phyloP scores from a whole-genome alignment of 768 basidiomycete species.

The Podaxis rugospora region DNA sequence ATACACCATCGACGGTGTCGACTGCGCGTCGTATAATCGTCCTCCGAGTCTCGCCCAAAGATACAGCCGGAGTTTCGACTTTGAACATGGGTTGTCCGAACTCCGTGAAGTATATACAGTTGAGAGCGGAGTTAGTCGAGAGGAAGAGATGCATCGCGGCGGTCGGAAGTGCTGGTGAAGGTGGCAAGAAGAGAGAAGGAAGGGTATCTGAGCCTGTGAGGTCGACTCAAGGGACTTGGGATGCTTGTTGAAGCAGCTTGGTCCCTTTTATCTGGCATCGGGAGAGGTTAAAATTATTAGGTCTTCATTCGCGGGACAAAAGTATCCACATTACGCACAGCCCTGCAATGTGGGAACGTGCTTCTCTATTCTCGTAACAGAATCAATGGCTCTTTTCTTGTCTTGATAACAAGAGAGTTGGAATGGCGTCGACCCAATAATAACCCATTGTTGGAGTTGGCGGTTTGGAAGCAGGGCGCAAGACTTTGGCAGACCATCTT shows the following conservation, averaged over 20 bases:
- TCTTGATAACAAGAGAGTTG: neutral
- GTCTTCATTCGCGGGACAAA: neutral
- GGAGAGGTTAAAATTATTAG: neutral
- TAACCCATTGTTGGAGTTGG: too few species aligned
- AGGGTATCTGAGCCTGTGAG: neutral
- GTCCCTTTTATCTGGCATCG: neutral
- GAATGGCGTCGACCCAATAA: too few species aligned
- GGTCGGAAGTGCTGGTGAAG: neutral
- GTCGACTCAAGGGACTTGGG: neutral
- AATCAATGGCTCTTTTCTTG: neutral
- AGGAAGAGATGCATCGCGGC: slow-evolving; percentile 2
- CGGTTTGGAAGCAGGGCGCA: neutral
- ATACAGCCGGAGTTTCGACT: neutral
- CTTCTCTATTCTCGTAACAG: neutral
- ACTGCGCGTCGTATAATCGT: slow-evolving; percentile 5
- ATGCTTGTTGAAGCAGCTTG: neutral
- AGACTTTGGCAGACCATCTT: too few species aligned
- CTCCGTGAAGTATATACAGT: neutral
- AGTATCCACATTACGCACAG: neutral
- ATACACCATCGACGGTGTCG: slow-evolving; percentile 5
- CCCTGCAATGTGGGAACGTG: neutral
- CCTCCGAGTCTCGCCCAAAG: neutral
- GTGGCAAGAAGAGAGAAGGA: neutral
- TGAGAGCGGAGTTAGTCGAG: slow-evolving; percentile 5
- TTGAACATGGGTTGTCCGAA: neutral